Conservation (phyloP, 768 basidiomycete genomes). For the Lactifluus subvellereus region DNA sequence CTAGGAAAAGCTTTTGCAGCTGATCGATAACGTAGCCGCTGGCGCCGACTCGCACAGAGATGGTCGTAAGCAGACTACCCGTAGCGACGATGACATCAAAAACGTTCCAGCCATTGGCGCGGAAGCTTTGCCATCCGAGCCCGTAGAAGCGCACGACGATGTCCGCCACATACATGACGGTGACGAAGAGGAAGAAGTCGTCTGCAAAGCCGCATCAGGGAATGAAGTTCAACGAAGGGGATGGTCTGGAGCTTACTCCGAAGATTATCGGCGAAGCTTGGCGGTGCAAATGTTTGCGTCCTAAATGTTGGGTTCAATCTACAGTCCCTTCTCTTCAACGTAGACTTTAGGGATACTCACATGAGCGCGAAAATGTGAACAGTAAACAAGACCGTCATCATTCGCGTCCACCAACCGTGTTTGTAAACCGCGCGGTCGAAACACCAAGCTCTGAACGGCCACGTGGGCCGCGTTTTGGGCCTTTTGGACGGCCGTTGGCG, state of each 20-base stretch:
- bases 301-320: constrained; percentile 35
- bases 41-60: constrained; percentile 55
- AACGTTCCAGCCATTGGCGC: constrained; percentile 90
- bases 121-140: constrained; percentile 77
- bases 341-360: constrained; percentile 38
- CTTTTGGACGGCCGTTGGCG: constrained; percentile 83
- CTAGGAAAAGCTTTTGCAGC: constrained; percentile 86
- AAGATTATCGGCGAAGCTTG: constrained; percentile 43
- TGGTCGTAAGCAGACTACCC: constrained; percentile 79
- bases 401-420: constrained; percentile 87
- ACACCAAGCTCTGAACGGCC: constrained; percentile 70
- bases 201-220: constrained; percentile 40
- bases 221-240: background rate
- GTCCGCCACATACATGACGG: constrained; percentile 70
- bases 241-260: constrained; percentile 44
- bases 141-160: constrained; percentile 74
- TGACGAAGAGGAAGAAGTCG: constrained; percentile 68
- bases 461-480: constrained; percentile 56
- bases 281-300: constrained; percentile 69
- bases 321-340: too few species aligned
- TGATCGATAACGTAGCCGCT: constrained; percentile 52
- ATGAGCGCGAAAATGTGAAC: constrained; percentile 79
- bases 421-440: constrained; percentile 87
- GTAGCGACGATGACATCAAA: constrained; percentile 79
- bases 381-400: constrained; percentile 73